Evolutionary conservation across 495 filamentous ascomycete species (phyloP), one percentile per base, ranked within the genome.

Genomic region (Paragyromitra xinjiangensis): DNA sequence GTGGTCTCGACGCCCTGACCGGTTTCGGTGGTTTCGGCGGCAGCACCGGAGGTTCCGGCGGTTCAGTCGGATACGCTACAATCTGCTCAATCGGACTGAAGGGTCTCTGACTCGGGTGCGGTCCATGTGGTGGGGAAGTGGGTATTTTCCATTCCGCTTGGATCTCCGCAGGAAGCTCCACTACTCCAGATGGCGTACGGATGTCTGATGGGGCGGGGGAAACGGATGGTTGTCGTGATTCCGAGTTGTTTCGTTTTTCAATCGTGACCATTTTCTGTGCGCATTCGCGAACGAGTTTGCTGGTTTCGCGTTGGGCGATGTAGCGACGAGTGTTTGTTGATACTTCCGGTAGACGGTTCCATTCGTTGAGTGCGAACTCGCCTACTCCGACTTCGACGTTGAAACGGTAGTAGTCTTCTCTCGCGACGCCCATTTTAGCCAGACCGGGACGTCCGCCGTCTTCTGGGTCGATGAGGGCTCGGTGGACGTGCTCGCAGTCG

Each of bases 291-390:
- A 81, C 73, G 4, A 82, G 19, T 7, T 75, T 66, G 0, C 24
- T n/a, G 0, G 81, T 91, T 12, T 91, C 90, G 14, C 87, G 85
- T 75, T 90, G 90, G 6, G 85, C 84, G n/a, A 98, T 88, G 82
- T 98, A 99, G 68, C 89, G 89, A 53, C 92, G 88, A 0, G 95
- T 98, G 82, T 91, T 93, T 45, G 93, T 97, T 84, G 91, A 94
- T 83, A 99, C 98, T 53, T 98, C 95, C 42, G 92, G 91, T 14
- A 99, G 86, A 4, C 95, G 90, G 81, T 93, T 90, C 95, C 95
- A 99, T 82, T 98, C 95, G 82, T 98, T 98, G 93, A 99, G 97
- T 62, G 93, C 95, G 82, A 98, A 98, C 81, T 99, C 96, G 53
- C 95, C 95, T 26, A 99, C 96, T 0, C 95, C 96, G 5, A 97